Base-by-base conservation (phyloP, 2,329 filamentous ascomycete species). In the Tolypocladium endophyticum region DNA sequence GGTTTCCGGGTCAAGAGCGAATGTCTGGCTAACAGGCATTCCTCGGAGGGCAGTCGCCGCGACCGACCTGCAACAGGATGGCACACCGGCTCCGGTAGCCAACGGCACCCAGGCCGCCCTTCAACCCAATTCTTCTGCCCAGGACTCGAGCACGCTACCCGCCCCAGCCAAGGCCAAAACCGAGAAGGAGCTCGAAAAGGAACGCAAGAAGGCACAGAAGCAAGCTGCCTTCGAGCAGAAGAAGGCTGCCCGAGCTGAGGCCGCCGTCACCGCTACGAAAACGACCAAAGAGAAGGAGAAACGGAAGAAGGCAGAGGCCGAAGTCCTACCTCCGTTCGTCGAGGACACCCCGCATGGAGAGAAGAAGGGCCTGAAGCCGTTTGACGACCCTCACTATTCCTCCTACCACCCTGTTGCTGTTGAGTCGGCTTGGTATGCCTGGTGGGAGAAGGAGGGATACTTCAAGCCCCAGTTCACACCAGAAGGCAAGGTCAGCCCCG, bases 401-500 rank as follows among this genome's bases (percentile, higher is more conserved):
- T 41, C 39, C 39, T 41, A 41, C 39, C 39, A 41, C 39, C 39
- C 39, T 41, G 39, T 41, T n/a, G 39, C 39, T 20, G 39, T 41
- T n/a, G 39, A 41, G 39, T 41, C 39, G 18, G 39, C 39, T n/a
- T 41, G 39, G 39, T 41, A 41, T 41, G 16, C 39, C n/a, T 41
- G 39, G 39, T 41, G 39, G 39, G 39, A 41, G 39, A 41, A 41
- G 39, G 3, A 41, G 39, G 39, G 39, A 41, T 41, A n/a, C 39
- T 41, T 41, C 39, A 41, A 41, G 39, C 39, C 39, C 20, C 39
- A 41, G 8, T 41, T 41, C 39, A 41, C 39, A 7, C 18, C 39
- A n/a, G 41, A 95, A 65, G 90, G 89, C 67, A 87, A 89, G 60
- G 85, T 92, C 70, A 93, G 93, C 77, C 81, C 87, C 12, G 84